phyloP scores from a whole-genome alignment of 1,139 yeast genomes.

The Chernovozyma sophiae-reginae region DNA sequence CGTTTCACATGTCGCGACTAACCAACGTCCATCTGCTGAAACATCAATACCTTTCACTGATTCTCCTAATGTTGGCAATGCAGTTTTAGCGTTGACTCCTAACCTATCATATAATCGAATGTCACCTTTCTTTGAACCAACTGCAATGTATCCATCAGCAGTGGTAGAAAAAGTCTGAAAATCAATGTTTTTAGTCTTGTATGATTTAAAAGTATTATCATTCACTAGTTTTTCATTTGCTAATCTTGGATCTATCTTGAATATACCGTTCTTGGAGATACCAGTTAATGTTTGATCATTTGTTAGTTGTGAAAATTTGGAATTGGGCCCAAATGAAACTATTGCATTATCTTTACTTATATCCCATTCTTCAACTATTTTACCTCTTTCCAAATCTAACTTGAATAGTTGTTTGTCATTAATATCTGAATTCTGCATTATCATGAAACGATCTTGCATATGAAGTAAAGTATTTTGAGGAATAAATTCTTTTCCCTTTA shows the following conservation, averaged over 20 bases:
- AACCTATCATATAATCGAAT: slow-evolving; percentile 67
- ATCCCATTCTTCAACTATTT: slow-evolving; percentile 80
- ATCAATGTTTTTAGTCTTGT: slow-evolving; percentile 50
- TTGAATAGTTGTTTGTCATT: slow-evolving; percentile 46
- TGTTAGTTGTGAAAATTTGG: slow-evolving; percentile 70
- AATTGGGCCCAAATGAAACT: slow-evolving; percentile 60
- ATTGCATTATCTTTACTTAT: slow-evolving; percentile 41
- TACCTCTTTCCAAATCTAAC: slow-evolving; percentile 77
- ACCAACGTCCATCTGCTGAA: slow-evolving; percentile 78
- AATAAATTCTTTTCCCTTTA: slow-evolving; percentile 49
- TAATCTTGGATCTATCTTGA: slow-evolving; percentile 76
- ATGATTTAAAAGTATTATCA: slow-evolving; percentile 35
- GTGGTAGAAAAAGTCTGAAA: slow-evolving; percentile 71
- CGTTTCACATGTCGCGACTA: slow-evolving; percentile 72
- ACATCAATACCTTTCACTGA: slow-evolving; percentile 62
- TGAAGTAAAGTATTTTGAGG: slow-evolving; percentile 75
- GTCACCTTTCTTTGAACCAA: slow-evolving; percentile 72
- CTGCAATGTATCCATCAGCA: slow-evolving; percentile 68
- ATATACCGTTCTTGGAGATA: slow-evolving; percentile 58
- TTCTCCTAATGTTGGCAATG: slow-evolving; percentile 80
- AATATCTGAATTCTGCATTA: slow-evolving; percentile 53
- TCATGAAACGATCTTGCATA: slow-evolving; percentile 63
- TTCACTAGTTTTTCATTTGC: slow-evolving; percentile 47
- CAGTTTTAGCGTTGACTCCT: slow-evolving; percentile 73
- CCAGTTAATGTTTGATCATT: slow-evolving; percentile 74